Evolutionary conservation across 352 stramenopile species (phyloP).

Genomic region (Globisporangium radiosum): DNA sequence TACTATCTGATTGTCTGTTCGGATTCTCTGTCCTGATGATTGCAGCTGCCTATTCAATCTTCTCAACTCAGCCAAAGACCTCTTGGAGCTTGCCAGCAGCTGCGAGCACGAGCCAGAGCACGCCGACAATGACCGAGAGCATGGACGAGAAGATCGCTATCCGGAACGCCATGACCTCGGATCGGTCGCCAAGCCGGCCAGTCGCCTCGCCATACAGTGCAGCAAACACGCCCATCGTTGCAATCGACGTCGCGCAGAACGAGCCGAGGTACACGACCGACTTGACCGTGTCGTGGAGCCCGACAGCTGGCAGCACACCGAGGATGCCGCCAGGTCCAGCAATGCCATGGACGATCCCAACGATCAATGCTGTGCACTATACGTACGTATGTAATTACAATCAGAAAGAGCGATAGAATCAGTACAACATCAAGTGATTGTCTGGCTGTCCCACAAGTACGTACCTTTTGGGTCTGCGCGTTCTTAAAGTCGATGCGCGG

Average conservation of each 20-base stretch:
- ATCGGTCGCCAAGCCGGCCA: conserved; percentile 56
- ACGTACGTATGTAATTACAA: background rate
- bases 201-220: conserved; percentile 77
- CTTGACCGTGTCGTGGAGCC: conserved; percentile 77
- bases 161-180: conserved; percentile 66
- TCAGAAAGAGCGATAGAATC: background rate
- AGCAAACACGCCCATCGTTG: conserved; percentile 89
- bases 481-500: conserved; percentile 60
- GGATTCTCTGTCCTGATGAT: too few species aligned
- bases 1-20: too few species aligned
- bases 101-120: conserved; percentile 77
- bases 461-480: conserved; percentile 70
- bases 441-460: background rate
- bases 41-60: background rate
- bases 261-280: conserved; percentile 83
- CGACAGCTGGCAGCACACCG: conserved; percentile 86
- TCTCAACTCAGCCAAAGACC: conserved; percentile 54
- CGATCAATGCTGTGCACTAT: conserved; percentile 70
- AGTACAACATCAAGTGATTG: too few species aligned
- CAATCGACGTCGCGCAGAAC: conserved; percentile 86
- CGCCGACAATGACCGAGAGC: conserved; percentile 76
- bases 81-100: conserved; percentile 71
- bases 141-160: conserved; percentile 81
- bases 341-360: conserved; percentile 89
- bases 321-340: conserved; percentile 75